Evolutionary conservation across 1,284 basidiomycete species (phyloP).

Genomic region (Cryptococcus maquisensis): DNA sequence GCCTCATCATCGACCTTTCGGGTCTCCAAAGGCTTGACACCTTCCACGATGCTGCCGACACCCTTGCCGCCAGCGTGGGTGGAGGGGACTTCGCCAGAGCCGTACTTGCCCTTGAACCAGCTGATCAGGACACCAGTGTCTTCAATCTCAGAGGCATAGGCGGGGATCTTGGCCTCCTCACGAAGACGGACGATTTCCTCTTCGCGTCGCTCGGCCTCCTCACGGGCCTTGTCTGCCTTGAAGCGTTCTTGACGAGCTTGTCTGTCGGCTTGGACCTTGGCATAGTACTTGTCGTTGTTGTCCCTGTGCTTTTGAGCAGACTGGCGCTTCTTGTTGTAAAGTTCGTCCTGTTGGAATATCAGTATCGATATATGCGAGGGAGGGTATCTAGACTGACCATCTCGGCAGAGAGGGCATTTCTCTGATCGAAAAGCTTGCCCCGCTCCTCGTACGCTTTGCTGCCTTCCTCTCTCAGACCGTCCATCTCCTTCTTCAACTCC

Average conservation of each 20-base stretch:
- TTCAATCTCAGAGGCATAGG: slow-evolving; percentile 90
- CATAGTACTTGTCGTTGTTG: slow-evolving; percentile 72
- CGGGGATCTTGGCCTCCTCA: slow-evolving; percentile 86
- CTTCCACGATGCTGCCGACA: slow-evolving; percentile 54
- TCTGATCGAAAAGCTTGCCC: slow-evolving; percentile 81
- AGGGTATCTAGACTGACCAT: slow-evolving; percentile 47
- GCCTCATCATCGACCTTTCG: slow-evolving; percentile 70
- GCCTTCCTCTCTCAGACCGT: slow-evolving; percentile 75
- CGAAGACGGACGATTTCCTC: slow-evolving; percentile 75
- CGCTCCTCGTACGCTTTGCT: slow-evolving; percentile 81
- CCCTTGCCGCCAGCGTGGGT: slow-evolving; percentile 33
- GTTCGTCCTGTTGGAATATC: slow-evolving; percentile 52
- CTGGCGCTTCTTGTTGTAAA: slow-evolving; percentile 77
- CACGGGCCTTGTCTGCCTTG: slow-evolving; percentile 73
- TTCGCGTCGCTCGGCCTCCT: slow-evolving; percentile 77
- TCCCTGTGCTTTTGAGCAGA: slow-evolving; percentile 67
- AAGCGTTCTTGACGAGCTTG: slow-evolving; percentile 74
- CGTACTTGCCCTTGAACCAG: slow-evolving; percentile 73
- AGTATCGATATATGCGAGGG: background rate
- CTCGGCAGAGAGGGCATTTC: slow-evolving; percentile 67
- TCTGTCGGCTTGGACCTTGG: slow-evolving; percentile 70
- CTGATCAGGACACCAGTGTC: slow-evolving; percentile 76
- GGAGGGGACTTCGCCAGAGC: slow-evolving; percentile 45
- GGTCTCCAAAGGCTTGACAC: slow-evolving; percentile 77
- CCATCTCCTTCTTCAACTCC: slow-evolving; percentile 78